Evolutionary conservation across 495 filamentous ascomycete genomes (phyloP), one percentile per base, ranked within the genome.

Genomic region (Neurospora sublineolata): DNA sequence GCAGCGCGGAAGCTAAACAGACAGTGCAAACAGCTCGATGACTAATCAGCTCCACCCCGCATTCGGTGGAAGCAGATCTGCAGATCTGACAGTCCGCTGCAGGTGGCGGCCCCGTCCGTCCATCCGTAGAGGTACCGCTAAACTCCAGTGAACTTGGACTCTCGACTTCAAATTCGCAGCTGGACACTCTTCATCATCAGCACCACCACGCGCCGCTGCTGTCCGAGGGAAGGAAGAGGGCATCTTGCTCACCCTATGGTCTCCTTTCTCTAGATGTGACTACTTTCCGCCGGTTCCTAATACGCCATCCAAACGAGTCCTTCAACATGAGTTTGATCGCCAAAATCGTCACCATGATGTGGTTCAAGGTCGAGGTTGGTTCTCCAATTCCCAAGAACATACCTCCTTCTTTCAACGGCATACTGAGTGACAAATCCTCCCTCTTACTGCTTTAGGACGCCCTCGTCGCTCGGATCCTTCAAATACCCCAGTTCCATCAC

Each of bases 401-500:
- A 42, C 16, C 16, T 46, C 8, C 42, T 33, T 33, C n/a, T n/a
- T n/a, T n/a, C n/a, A n/a, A n/a, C n/a, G n/a, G n/a, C n/a, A n/a
- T n/a, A n/a, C n/a, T n/a, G n/a, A n/a, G n/a, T n/a, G 12, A 60
- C 11, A 16, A 3, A 60, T 2, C 0, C 2, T 60, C 12, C 1
- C 8, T 16, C 4, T 33, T 14, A 8, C 12, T 60, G 27, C 5
- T 60, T 9, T 60, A 60, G 52, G 52, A 60, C 52, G 52, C 52
- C 52, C 52, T 60, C 20, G 52, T 60, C 52, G 52, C 52, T 18
- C 11, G 14, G 4, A 14, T 84, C 69, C 78, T 84, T 38, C 79
- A 76, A 38, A 79, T 76, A 37, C 79, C 78, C 2, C 18, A 68
- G 7, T 84, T 84, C 72, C 83, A 83, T 46, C 78, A 76, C 64